Percentiles rank a stretch among this genome's conserved stretches.
Evolutionary conservation across 1,284 basidiomycete genomes (phyloP).

Genomic region (Puccinia horiana): DNA sequence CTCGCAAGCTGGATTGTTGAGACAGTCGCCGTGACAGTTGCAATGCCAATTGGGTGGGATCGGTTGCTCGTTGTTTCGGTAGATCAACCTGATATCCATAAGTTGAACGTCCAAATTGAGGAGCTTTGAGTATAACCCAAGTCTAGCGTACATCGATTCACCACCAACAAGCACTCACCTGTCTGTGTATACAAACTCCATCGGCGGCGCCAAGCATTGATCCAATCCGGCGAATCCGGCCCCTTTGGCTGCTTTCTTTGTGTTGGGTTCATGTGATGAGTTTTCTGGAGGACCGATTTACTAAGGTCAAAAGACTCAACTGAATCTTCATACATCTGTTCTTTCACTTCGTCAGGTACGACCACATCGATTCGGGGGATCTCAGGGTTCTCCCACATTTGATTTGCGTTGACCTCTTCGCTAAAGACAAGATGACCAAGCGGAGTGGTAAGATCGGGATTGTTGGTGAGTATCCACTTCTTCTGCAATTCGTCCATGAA

Average conservation of each 20-base stretch:
- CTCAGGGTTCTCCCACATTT: constrained; percentile 49
- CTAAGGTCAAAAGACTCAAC: background rate
- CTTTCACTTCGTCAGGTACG: constrained; percentile 30
- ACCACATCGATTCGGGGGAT: constrained; percentile 33
- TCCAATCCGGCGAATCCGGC: background rate
- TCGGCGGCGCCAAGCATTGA: constrained; percentile 31
- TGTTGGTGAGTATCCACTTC: constrained; percentile 34
- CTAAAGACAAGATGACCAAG: constrained; percentile 34
- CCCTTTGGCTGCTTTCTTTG: background rate
- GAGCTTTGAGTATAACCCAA: background rate
- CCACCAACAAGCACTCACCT: background rate
- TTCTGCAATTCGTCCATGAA: constrained; percentile 20
- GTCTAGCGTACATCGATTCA: background rate
- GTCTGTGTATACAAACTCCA: constrained; percentile 46
- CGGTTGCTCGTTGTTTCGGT: constrained; percentile 33
- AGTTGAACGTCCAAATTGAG: background rate
- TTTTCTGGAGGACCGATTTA: background rate
- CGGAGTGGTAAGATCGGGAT: constrained; percentile 31
- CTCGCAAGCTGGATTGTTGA: constrained; percentile 21
- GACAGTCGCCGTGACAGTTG: constrained; percentile 43
- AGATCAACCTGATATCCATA: constrained; percentile 10
- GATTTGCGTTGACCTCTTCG: constrained; percentile 36
- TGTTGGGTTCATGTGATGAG: background rate
- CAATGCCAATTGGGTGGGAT: constrained; percentile 39
- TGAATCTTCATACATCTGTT: constrained; percentile 18